Evolutionary conservation across 768 basidiomycete genomes (phyloP).

Genomic region (Rickenella mellea): DNA sequence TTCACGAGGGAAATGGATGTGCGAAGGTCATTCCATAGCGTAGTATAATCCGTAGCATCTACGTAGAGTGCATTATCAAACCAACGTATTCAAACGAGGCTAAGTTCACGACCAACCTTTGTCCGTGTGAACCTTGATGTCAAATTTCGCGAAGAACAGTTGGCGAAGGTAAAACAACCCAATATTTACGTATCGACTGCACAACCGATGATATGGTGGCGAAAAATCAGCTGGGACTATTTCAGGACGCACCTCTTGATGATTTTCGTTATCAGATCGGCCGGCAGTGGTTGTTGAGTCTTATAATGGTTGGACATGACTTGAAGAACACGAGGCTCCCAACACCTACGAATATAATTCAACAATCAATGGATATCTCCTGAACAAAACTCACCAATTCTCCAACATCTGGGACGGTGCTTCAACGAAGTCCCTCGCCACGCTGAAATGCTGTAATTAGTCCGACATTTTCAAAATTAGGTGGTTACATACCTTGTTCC

Average conservation of each 20-base stretch:
- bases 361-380: background rate
- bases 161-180: conserved; percentile 79
- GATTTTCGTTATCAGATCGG: conserved; percentile 69
- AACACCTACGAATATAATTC: conserved; percentile 40
- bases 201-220: background rate
- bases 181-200: conserved; percentile 60
- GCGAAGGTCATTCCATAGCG: conserved; percentile 67
- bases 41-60: conserved; percentile 66
- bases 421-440: conserved; percentile 79
- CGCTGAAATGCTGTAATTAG: conserved; percentile 23
- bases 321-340: conserved; percentile 70
- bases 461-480: background rate
- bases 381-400: conserved; percentile 50
- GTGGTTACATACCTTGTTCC: conserved; percentile 46
- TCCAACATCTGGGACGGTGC: conserved; percentile 91
- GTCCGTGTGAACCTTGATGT: conserved; percentile 66
- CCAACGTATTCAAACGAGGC: background rate
- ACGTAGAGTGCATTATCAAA: conserved; percentile 6
- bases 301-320: conserved; percentile 77
- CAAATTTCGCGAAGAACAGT: conserved; percentile 76
- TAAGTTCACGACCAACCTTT: conserved; percentile 31
- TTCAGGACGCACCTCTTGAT: conserved; percentile 51
- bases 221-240: background rate
- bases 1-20: conserved; percentile 65
- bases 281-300: conserved; percentile 59